A percentile compares a stretch with the other conserved stretches of the same genome.
These are phyloP conservation scores for Phyllosticta paracitricarpa DNA, from an alignment of 2,329 filamentous ascomycete species.

Conservation along the genomic window DNA sequence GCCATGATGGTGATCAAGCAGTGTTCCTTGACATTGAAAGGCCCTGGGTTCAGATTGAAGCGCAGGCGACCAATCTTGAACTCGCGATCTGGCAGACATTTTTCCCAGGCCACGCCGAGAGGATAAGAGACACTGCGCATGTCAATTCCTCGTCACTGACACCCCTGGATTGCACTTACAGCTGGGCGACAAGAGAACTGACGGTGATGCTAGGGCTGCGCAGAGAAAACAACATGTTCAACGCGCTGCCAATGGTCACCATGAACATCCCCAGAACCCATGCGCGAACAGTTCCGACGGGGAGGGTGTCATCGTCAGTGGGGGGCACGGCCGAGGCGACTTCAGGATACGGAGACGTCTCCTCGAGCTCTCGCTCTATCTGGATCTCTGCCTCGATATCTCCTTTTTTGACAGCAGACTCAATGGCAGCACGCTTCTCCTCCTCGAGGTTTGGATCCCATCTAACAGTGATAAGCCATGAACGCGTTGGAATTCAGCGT, in stretches of 20 bases:
- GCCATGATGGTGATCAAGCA: slow-evolving; percentile 55
- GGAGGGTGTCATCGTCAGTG: slow-evolving; percentile 7
- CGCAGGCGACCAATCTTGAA: neutral
- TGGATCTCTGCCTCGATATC: slow-evolving; percentile 21
- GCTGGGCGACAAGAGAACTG: slow-evolving; percentile 29
- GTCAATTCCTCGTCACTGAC: neutral
- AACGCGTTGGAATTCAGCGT: too few relatives aligned
- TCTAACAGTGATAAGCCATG: neutral
- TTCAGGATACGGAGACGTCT: slow-evolving; percentile 14
- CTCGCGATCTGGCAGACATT: slow-evolving; percentile 39
- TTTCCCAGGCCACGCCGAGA: slow-evolving; percentile 35
- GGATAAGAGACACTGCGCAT: slow-evolving; percentile 1
- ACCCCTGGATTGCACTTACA: neutral
- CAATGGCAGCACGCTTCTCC: slow-evolving; percentile 12
- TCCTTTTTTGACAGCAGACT: slow-evolving; percentile 10
- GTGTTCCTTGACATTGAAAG: slow-evolving; percentile 54
- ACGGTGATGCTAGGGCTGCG: slow-evolving; percentile 16
- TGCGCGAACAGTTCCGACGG: slow-evolving; percentile 12
- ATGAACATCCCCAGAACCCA: slow-evolving; percentile 23
- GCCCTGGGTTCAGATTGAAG: slow-evolving; percentile 39
- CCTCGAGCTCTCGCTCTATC: slow-evolving; percentile 12
- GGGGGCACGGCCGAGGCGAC: slow-evolving; percentile 10
- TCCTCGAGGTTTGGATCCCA: slow-evolving; percentile 10
- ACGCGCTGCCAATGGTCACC: slow-evolving; percentile 15
- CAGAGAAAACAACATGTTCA: slow-evolving; percentile 23